These are phyloP conservation scores for Neotropicomus parvogracilis DNA, from an alignment of 1,284 basidiomycete species.

Conservation along the genomic window DNA sequence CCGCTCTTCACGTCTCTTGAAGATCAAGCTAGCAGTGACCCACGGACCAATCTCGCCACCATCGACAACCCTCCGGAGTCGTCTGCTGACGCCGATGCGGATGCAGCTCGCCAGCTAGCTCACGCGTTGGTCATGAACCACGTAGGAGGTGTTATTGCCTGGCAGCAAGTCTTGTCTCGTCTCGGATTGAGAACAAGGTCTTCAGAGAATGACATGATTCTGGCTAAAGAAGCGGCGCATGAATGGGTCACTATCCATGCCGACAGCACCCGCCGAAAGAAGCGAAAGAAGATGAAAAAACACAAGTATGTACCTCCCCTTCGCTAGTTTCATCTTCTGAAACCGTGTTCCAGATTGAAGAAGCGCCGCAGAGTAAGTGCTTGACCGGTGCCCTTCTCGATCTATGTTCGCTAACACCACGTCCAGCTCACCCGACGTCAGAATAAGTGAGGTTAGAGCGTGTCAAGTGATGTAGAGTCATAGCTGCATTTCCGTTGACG, in stretches of 20 bases:
- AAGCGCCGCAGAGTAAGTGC: constrained; percentile 43
- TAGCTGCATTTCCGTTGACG: constrained; percentile 13
- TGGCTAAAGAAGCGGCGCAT: constrained; percentile 50
- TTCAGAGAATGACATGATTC: constrained; percentile 43
- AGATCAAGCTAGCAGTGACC: constrained; percentile 10
- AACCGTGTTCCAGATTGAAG: constrained; percentile 34
- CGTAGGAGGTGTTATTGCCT: constrained; percentile 55
- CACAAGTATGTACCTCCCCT: constrained; percentile 66
- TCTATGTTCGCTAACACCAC: constrained; percentile 13
- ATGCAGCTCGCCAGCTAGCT: constrained; percentile 69
- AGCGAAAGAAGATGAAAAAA: constrained; percentile 87
- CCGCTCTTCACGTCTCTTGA: constrained; percentile 29
- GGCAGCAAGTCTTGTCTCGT: constrained; percentile 59
- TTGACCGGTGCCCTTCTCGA: background rate
- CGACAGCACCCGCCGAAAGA: constrained; percentile 80
- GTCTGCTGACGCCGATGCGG: constrained; percentile 66
- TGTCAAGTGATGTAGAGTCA: background rate
- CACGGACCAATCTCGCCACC: constrained; percentile 14
- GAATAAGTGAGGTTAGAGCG: constrained; percentile 26
- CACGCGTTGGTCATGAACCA: constrained; percentile 63
- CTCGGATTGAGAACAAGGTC: constrained; percentile 55
- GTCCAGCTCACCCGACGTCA: constrained; percentile 32
- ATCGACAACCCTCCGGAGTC: constrained; percentile 51
- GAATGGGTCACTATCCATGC: constrained; percentile 61
- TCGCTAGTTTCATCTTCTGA: constrained; percentile 8